A percentile compares a stretch with the other conserved stretches of the same genome.
phyloP scores from a whole-genome alignment of 768 basidiomycete species.

The Dentipellis fragilis region DNA sequence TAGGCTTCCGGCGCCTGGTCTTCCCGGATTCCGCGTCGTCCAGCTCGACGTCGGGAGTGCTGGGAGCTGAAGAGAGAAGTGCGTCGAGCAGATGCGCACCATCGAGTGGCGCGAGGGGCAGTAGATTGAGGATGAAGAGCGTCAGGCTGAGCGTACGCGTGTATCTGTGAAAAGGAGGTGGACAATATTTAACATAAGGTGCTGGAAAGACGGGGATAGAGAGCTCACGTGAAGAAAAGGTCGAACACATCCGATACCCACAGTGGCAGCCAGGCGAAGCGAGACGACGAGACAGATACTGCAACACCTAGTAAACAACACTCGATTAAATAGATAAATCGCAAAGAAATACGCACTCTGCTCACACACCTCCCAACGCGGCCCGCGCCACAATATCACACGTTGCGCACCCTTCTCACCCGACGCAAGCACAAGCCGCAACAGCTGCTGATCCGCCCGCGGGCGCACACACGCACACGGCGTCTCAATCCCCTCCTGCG shows the following conservation, averaged over 20 bases:
- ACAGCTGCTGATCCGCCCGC: slow-evolving; percentile 35
- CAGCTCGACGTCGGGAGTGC: too few species aligned
- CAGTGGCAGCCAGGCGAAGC: slow-evolving; percentile 27
- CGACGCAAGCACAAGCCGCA: slow-evolving; percentile 41
- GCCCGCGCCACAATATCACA: slow-evolving; percentile 71
- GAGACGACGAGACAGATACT: slow-evolving; percentile 39
- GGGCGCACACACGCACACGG: slow-evolving; percentile 44
- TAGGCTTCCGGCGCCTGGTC: too few species aligned
- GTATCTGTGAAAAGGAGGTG: slow-evolving; percentile 40
- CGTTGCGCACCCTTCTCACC: slow-evolving; percentile 2
- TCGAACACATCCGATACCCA: slow-evolving; percentile 28
- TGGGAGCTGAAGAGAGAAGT: slow-evolving; percentile 7
- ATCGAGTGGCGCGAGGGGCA: slow-evolving; percentile 66
- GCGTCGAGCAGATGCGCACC: slow-evolving; percentile 48
- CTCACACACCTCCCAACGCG: slow-evolving; percentile 51
- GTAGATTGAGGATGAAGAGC: slow-evolving; percentile 72
- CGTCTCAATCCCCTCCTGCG: slow-evolving; percentile 11
- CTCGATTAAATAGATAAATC: too few species aligned
- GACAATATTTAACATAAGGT: too few species aligned
- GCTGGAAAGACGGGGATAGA: too few species aligned
- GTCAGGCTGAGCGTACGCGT: slow-evolving; percentile 60
- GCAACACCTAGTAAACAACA: too few species aligned
- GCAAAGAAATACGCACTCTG: slow-evolving; percentile 49
- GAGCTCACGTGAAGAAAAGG: slow-evolving; percentile 53
- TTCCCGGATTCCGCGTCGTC: too few species aligned